Base-by-base conservation (phyloP, 2,329 filamentous ascomycete genomes). In the Exophiala xenobiotica region DNA sequence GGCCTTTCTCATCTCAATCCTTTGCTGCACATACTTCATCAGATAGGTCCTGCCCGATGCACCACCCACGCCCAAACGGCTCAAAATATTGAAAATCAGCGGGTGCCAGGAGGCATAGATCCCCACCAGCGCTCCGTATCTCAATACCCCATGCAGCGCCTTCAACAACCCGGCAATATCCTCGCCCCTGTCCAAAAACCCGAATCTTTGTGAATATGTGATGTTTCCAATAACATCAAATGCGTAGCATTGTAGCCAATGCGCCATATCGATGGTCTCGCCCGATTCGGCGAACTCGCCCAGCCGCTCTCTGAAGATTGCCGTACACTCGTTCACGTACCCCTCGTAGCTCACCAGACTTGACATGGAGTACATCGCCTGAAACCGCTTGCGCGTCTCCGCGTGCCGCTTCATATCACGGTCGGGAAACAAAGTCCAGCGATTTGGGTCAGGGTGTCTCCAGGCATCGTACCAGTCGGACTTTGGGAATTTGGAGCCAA, bases 171-270 rank as follows among this genome's bases (percentile, higher is more conserved):
- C 58, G 12, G 88, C 86, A 9, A 91, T 81, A 56, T 91, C 88
- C 63, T 84, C 77, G 44, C 88, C 85, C 64, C 80, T 78, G 67
- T 91, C 86, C 1, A 91, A 70, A 58, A 91, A 91, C 0, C 88
- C 88, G 51, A 90, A 78, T 0, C 85, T 77, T 65, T 88, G 88
- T 65, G 81, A 83, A 70, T 59, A 62, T n/a, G 59, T 60, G 26
- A 62, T 59, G 18, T 58, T 51, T 12, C 58, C 59, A 35, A 62
- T 90, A 11, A 90, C 87, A 64, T 91, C 88, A 62, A 91, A 91
- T 0, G 88, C 88, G 60, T 88, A 90, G 65, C 84, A 90, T 63
- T 91, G 87, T 51, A 91, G 71, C 87, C 87, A 90, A 40, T 56
- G 48, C 1, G 35, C 61, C 52, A 63, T 6, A 53, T 80, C 67